These are phyloP conservation scores for Talaromyces sp. DNA, from an alignment of 2,329 filamentous ascomycete genomes.

Conservation along the genomic window DNA sequence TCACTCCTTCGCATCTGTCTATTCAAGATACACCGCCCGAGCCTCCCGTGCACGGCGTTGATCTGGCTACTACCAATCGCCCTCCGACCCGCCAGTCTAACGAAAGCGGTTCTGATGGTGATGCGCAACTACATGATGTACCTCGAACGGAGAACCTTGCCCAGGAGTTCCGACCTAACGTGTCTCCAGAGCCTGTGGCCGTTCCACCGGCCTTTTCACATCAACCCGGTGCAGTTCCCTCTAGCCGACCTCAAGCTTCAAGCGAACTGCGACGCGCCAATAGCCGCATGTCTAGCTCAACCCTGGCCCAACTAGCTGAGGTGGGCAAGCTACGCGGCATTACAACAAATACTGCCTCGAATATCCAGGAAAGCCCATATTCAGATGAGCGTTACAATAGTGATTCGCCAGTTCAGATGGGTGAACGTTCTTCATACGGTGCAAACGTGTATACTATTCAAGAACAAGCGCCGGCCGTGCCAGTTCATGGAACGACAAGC, in stretches of 20 bases:
- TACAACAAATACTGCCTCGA: constrained; percentile 4
- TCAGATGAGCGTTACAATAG: constrained; percentile 14
- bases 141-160: constrained; percentile 31
- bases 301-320: constrained; percentile 74
- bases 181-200: constrained; percentile 72
- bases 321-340: constrained; percentile 56
- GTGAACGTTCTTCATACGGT: constrained; percentile 15
- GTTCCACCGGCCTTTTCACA: constrained; percentile 78
- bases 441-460: background rate
- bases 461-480: constrained; percentile 15
- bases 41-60: constrained; percentile 33
- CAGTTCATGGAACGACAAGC: constrained; percentile 13
- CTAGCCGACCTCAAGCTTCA: constrained; percentile 68
- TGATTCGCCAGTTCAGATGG: constrained; percentile 1
- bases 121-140: constrained; percentile 28
- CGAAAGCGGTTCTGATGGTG: constrained; percentile 45
- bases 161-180: constrained; percentile 47
- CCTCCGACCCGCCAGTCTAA: constrained; percentile 29
- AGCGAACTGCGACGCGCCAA: constrained; percentile 77
- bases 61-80: constrained; percentile 17
- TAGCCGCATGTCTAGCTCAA: constrained; percentile 78
- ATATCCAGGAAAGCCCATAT: constrained; percentile 16
- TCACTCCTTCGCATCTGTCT: constrained; percentile 23
- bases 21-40: constrained; percentile 34
- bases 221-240: constrained; percentile 67